phyloP scores from a whole-genome alignment of 2,329 filamentous ascomycete genomes.

The Pseudogymnoascus sp. region DNA sequence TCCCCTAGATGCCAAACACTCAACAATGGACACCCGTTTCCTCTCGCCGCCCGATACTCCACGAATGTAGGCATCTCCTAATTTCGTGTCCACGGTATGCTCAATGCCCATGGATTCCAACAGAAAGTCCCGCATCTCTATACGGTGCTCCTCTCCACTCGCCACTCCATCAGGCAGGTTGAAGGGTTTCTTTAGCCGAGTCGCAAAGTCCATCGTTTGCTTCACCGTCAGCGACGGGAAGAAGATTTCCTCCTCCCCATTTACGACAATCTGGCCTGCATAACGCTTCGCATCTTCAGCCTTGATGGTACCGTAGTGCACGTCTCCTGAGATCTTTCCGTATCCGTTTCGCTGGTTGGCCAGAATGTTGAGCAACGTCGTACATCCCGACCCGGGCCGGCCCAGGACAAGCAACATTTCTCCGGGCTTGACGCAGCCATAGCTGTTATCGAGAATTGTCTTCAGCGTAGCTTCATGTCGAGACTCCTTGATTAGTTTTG shows the following conservation, averaged over 20 bases:
- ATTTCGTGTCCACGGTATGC: slow-evolving; percentile 47
- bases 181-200: slow-evolving; percentile 51
- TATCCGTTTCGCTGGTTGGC: slow-evolving; percentile 56
- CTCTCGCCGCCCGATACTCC: slow-evolving; percentile 54
- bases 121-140: slow-evolving; percentile 43
- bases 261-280: slow-evolving; percentile 48
- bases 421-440: slow-evolving; percentile 62
- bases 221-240: slow-evolving; percentile 42
- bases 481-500: slow-evolving; percentile 43
- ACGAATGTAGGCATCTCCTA: slow-evolving; percentile 49
- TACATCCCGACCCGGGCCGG: slow-evolving; percentile 60
- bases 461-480: slow-evolving; percentile 48
- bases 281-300: slow-evolving; percentile 37
- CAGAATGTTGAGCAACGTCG: slow-evolving; percentile 60
- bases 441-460: slow-evolving; percentile 55
- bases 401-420: slow-evolving; percentile 65
- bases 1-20: slow-evolving; percentile 29
- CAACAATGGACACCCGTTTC: slow-evolving; percentile 53
- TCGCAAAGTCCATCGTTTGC: slow-evolving; percentile 45
- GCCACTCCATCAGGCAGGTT: slow-evolving; percentile 34
- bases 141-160: slow-evolving; percentile 36
- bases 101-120: slow-evolving; percentile 34
- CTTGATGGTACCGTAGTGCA: slow-evolving; percentile 43
- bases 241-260: slow-evolving; percentile 43
- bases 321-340: slow-evolving; percentile 47